Evolutionary conservation across 768 basidiomycete species (phyloP).

Genomic region (Coprinellus aureogranulatus): DNA sequence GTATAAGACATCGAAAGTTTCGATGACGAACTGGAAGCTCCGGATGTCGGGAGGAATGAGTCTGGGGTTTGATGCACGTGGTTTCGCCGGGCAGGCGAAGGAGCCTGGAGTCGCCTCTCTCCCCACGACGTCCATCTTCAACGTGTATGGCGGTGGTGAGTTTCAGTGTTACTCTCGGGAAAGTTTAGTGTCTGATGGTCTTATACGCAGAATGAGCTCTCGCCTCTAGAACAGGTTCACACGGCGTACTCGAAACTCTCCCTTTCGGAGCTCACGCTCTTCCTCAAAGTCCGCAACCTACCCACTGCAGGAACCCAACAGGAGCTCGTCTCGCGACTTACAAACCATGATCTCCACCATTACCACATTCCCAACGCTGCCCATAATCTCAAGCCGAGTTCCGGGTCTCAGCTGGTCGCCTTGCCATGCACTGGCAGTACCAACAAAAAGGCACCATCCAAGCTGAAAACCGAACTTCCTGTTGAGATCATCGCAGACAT

Average conservation of each 20-base stretch:
- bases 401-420: slow-evolving; percentile 16
- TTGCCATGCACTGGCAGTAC: background rate
- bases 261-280: slow-evolving; percentile 68
- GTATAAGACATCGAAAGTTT: no score
- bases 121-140: slow-evolving; percentile 6
- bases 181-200: no score
- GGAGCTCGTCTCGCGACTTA: slow-evolving; percentile 69
- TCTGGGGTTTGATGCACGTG: slow-evolving; percentile 1
- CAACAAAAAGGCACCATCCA: slow-evolving; percentile 25
- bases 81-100: background rate
- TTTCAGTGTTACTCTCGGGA: no score
- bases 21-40: no score
- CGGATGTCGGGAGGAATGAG: background rate
- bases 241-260: slow-evolving; percentile 69
- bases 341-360: slow-evolving; percentile 71
- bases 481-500: slow-evolving; percentile 76
- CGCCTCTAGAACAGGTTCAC: slow-evolving; percentile 50
- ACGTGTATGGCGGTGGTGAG: slow-evolving; percentile 40
- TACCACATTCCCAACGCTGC: slow-evolving; percentile 56
- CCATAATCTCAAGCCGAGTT: slow-evolving; percentile 23
- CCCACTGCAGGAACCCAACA: slow-evolving; percentile 58
- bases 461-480: slow-evolving; percentile 57
- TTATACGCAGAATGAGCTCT: slow-evolving; percentile 30
- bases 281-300: slow-evolving; percentile 71
- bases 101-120: background rate